A percentile compares a stretch with the other conserved stretches of the same genome.
phyloP scores from a whole-genome alignment of 169 alveolate genomes.

The Cytauxzoon felis region DNA sequence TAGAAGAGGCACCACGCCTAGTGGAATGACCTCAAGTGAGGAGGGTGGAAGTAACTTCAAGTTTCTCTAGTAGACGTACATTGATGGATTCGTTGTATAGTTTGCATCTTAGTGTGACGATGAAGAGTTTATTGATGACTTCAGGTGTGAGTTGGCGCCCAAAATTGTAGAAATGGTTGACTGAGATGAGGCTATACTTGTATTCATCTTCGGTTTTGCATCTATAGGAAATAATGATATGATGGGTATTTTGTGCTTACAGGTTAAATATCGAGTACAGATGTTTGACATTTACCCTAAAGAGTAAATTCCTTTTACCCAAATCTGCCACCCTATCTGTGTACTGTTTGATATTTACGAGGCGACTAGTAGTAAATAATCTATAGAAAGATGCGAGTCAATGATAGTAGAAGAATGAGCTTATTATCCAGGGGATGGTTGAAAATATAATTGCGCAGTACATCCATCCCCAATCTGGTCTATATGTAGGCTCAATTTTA shows the following conservation, averaged over 20 bases:
- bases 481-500: too few species aligned
- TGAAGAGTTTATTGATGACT: conserved; percentile 45
- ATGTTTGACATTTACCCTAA: conserved; percentile 47
- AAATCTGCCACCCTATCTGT: conserved; percentile 56
- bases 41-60: not conserved
- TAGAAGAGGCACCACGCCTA: too few species aligned
- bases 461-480: too few species aligned
- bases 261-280: conserved; percentile 55
- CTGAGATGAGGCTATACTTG: conserved; percentile 39
- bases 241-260: conserved; percentile 1
- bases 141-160: conserved; percentile 61
- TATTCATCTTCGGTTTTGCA: conserved; percentile 54
- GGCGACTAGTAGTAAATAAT: too few species aligned
- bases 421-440: too few species aligned
- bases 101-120: conserved; percentile 42
- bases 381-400: too few species aligned
- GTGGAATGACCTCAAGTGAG: too few species aligned
- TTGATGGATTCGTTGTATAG: conserved; percentile 37
- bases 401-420: too few species aligned
- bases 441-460: too few species aligned
- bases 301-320: conserved; percentile 56
- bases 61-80: conserved; percentile 2
- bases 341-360: conserved; percentile 43
- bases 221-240: not conserved
- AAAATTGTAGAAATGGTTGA: conserved; percentile 57